A percentile compares a stretch with the other conserved stretches of the same genome.
Evolutionary conservation across 805 yeast genomes (phyloP).

Genomic region (Monosporozyma aquatica): DNA sequence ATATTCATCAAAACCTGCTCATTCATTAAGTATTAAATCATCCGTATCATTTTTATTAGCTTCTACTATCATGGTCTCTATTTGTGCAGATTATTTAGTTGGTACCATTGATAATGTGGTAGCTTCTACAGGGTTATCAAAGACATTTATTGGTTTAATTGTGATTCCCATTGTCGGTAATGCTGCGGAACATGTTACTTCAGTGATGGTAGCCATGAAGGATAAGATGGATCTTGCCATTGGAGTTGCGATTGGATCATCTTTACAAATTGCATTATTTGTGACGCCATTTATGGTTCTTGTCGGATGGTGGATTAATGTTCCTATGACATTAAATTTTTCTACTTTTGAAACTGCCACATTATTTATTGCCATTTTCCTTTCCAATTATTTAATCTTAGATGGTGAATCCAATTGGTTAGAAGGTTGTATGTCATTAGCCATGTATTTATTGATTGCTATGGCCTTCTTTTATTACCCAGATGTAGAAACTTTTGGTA

Average conservation of each 20-base stretch:
- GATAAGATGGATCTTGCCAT: conserved; percentile 96
- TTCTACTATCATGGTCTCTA: conserved; percentile 71
- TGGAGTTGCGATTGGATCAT: conserved; percentile 94
- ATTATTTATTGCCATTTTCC: conserved; percentile 78
- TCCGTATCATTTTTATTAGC: conserved; percentile 46
- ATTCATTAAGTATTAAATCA: conserved; percentile 41
- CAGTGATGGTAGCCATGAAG: conserved; percentile 87
- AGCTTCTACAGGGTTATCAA: conserved; percentile 72
- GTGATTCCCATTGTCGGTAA: conserved; percentile 95
- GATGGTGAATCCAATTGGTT: conserved; percentile 97
- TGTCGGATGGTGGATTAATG: conserved; percentile 84
- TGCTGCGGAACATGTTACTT: conserved; percentile 98
- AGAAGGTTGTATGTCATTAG: conserved; percentile 87
- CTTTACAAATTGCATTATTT: conserved; percentile 89
- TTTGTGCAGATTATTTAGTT: conserved; percentile 89
- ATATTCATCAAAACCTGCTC: conserved; percentile 15
- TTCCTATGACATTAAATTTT: conserved; percentile 88
- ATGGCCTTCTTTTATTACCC: conserved; percentile 88
- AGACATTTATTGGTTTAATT: conserved; percentile 90
- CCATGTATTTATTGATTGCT: conserved; percentile 80
- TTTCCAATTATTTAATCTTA: conserved; percentile 74
- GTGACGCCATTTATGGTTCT: conserved; percentile 93
- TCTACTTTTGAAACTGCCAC: conserved; percentile 91
- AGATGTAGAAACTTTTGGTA: conserved; percentile 29
- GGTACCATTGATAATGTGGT: conserved; percentile 90